phyloP scores from a whole-genome alignment of 495 filamentous ascomycete genomes.

The Neurospora sp. region DNA sequence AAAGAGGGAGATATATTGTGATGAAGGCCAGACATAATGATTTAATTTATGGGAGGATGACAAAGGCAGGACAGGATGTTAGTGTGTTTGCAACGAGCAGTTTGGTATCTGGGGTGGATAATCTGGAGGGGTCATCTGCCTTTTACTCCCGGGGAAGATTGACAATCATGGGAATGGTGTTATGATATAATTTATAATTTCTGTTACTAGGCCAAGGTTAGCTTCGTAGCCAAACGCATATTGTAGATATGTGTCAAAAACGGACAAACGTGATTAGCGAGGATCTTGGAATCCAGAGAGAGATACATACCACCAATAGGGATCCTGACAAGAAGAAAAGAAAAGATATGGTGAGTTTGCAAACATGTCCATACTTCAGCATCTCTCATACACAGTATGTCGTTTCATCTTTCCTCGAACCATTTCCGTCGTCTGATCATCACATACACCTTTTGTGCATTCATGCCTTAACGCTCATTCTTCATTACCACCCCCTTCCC shows the following conservation, averaged over 20 bases:
- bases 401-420: not conserved
- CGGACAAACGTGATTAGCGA: not conserved
- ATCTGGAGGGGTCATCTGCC: not conserved
- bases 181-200: not conserved
- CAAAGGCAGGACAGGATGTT: not conserved
- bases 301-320: not conserved
- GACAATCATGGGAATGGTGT: not conserved
- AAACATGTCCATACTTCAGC: not conserved
- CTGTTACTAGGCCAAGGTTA: not conserved
- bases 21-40: not conserved
- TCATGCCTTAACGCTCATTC: not conserved
- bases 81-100: not conserved
- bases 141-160: not conserved
- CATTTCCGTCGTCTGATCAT: not conserved
- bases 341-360: not conserved
- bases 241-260: not conserved
- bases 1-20: not conserved
- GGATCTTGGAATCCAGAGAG: not conserved
- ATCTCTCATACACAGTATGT: not conserved
- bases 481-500: not conserved
- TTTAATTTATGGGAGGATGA: not conserved
- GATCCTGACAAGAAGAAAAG: not conserved
- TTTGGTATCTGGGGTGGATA: not conserved
- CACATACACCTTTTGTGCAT: not conserved
- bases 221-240: not conserved